Evolutionary conservation across 2,329 filamentous ascomycete genomes (phyloP), one percentile per base, ranked within the genome.

Genomic region (Dothistroma pini): DNA sequence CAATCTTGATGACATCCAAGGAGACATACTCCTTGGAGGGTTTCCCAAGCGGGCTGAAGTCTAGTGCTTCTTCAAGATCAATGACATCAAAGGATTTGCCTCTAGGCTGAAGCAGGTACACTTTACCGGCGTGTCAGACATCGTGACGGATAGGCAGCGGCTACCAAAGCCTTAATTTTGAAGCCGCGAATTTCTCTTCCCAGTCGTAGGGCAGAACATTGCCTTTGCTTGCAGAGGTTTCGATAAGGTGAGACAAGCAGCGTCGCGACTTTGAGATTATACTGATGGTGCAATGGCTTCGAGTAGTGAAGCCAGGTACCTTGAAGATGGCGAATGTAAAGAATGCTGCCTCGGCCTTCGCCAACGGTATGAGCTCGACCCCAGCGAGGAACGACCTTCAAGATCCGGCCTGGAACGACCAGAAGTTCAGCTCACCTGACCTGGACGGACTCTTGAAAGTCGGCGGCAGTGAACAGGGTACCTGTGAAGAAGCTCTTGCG

Each of bases 351-450:
- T 16, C 44, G 9, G 44, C 44, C 16, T 48, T 48, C n/a, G 44
- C 44, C 16, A 48, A 48, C 44, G 44, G 44, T 16, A 48, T 48
- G 44, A 48, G 44, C 44, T 48, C 44, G 16, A 48, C 44, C 9
- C 10, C 9, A 48, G 44, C 11, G 21, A n/a, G 44, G 16, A n/a
- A 2, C 21, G 52, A n/a, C n/a, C 53, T 66, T 8, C 48, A 62
- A 7, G 56, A 59, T 10, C 73, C 76, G 1, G 66, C 70, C n/a
- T 70, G 75, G 25, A 59, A 69, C 14, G 64, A 63, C 21, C 59
- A 60, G 9, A 48, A 48, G 29, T 60, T 59, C 10, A 57, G 56
- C 52, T 21, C 29, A 21, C 60, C 51, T 25, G 38, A 63, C 47
- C 61, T 62, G 29, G 61, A 71, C 61, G 32, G 50, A 62, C 22